Percentiles rank a stretch among this genome's conserved stretches.
These are phyloP conservation scores for Ampelocalamus luodianensis DNA, from an alignment of 176 grass and related monocot genomes.

Conservation along the genomic window DNA sequence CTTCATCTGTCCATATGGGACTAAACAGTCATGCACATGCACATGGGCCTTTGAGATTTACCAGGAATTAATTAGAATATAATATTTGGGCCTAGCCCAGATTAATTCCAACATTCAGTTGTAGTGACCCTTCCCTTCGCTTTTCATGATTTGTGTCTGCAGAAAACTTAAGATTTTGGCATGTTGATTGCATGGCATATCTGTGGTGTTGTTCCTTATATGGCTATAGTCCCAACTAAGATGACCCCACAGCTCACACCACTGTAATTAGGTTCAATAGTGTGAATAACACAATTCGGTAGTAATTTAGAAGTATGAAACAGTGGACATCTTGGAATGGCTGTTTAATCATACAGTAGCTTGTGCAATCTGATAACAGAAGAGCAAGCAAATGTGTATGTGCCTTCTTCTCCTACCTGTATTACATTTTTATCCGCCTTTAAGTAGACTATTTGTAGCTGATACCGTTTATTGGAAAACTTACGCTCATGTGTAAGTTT, in stretches of 20 bases:
- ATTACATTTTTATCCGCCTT: neutral
- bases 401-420: neutral
- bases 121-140: neutral
- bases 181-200: neutral
- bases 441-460: neutral
- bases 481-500: neutral
- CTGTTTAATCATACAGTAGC: neutral
- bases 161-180: neutral
- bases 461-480: neutral
- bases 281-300: neutral
- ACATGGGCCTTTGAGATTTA: too few species aligned
- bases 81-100: too few species aligned
- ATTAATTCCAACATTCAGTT: too few species aligned
- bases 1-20: too few species aligned
- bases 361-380: neutral
- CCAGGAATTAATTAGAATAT: too few species aligned
- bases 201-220: neutral
- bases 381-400: neutral
- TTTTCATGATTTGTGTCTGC: neutral
- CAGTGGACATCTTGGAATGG: neutral
- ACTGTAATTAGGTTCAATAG: neutral
- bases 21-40: too few species aligned
- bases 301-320: neutral
- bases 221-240: neutral
- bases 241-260: neutral